phyloP scores from a whole-genome alignment of 106 monocot species.

The Acorus calamus region DNA sequence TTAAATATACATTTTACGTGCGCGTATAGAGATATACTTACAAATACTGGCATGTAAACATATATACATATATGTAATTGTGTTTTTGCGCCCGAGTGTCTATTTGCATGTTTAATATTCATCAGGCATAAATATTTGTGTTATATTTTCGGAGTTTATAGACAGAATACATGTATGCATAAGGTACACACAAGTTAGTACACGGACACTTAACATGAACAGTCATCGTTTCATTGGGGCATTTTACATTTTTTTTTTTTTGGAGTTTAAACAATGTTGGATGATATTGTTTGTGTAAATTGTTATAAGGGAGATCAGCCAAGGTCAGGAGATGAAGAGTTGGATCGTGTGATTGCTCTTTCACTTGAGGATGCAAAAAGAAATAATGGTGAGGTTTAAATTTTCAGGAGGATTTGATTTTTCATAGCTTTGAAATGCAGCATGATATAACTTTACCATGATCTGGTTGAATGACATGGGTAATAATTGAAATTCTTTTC shows the following conservation, averaged over 20 bases:
- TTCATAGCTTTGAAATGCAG: background rate
- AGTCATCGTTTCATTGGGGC: background rate
- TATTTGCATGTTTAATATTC: no score
- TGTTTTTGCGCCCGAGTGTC: no score
- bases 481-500: background rate
- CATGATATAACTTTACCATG: background rate
- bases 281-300: background rate
- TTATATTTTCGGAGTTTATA: no score
- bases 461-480: background rate
- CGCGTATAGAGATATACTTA: no score
- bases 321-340: conserved; percentile 71
- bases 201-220: background rate
- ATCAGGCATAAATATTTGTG: no score
- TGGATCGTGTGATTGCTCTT: conserved; percentile 76
- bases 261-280: background rate
- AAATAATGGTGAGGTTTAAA: conserved; percentile 26
- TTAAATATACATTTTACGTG: no score
- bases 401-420: background rate
- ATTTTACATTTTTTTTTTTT: background rate
- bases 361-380: conserved; percentile 76
- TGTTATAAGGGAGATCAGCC: conserved; percentile 56
- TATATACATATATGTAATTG: no score
- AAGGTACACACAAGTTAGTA: background rate
- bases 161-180: no score
- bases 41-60: no score